These are phyloP conservation scores for Kazachstania psychrophila DNA, from an alignment of 805 yeast species.

Conservation along the genomic window DNA sequence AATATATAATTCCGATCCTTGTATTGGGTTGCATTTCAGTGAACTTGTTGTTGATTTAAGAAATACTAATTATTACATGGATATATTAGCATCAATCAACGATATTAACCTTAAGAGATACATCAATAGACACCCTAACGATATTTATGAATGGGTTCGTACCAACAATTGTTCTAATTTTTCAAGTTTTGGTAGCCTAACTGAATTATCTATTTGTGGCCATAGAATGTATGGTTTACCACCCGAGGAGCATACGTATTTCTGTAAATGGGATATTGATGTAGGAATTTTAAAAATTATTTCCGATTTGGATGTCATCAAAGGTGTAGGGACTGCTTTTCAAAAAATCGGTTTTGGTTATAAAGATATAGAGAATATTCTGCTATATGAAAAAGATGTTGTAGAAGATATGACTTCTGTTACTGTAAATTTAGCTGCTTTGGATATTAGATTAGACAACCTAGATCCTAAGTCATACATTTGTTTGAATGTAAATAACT, in stretches of 20 bases:
- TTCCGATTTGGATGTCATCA: slow-evolving; percentile 39
- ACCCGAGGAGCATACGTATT: slow-evolving; percentile 79
- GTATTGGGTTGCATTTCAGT: slow-evolving; percentile 54
- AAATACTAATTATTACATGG: slow-evolving; percentile 89
- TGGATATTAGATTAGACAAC: slow-evolving; percentile 36
- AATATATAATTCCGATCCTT: slow-evolving; percentile 54
- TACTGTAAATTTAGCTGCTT: slow-evolving; percentile 42
- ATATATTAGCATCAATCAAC: slow-evolving; percentile 55
- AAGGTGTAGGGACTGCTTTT: slow-evolving; percentile 36
- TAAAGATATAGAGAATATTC: slow-evolving; percentile 65
- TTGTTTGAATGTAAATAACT: slow-evolving; percentile 15
- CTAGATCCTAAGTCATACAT: slow-evolving; percentile 22
- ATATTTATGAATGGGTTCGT: slow-evolving; percentile 25
- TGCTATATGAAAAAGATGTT: slow-evolving; percentile 46
- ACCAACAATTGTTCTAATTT: slow-evolving; percentile 14
- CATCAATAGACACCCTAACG: slow-evolving; percentile 10
- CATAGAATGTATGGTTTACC: slow-evolving; percentile 92
- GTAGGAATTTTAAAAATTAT: slow-evolving; percentile 50
- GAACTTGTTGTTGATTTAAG: slow-evolving; percentile 70
- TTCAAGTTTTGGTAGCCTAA: slow-evolving; percentile 19
- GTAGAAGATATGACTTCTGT: slow-evolving; percentile 64
- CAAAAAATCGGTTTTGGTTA: slow-evolving; percentile 52
- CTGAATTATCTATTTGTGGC: slow-evolving; percentile 60
- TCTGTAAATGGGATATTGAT: slow-evolving; percentile 82
- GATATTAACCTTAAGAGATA: slow-evolving; percentile 14